A percentile compares a stretch with the other conserved stretches of the same genome.
Evolutionary conservation across 2,329 filamentous ascomycete species (phyloP).

Genomic region (Penicillium sp.): DNA sequence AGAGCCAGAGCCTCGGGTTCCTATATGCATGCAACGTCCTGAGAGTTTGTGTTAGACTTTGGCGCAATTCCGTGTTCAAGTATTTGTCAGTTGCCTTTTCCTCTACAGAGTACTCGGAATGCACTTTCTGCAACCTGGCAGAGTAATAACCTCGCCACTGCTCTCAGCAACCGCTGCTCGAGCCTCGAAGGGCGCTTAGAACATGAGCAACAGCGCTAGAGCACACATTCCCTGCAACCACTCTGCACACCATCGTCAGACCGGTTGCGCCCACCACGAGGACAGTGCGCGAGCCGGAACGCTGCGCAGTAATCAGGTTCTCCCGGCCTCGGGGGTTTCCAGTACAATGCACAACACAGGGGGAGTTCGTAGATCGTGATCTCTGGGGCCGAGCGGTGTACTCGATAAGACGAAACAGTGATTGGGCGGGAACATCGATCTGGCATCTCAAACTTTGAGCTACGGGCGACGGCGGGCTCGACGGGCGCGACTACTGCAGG

Average conservation of each 20-base stretch:
- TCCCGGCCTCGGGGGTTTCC: no score
- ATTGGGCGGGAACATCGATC: background rate
- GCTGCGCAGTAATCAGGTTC: background rate
- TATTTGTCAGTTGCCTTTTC: background rate
- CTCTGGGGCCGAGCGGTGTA: background rate
- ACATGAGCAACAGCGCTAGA: background rate
- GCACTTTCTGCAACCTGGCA: background rate
- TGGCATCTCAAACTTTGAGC: background rate
- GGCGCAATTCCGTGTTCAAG: background rate
- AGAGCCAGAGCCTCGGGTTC: no score
- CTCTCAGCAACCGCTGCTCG: no score
- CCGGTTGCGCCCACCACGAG: background rate
- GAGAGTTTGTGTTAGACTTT: background rate
- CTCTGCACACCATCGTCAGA: background rate
- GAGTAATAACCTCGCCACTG: background rate
- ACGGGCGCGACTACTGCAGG: conserved; percentile 11
- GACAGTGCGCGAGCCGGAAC: background rate
- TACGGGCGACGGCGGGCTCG: background rate
- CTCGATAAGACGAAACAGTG: background rate
- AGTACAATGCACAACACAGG: background rate
- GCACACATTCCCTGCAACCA: background rate
- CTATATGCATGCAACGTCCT: background rate
- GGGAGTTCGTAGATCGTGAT: background rate
- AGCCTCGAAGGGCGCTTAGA: background rate
- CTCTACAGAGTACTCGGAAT: background rate